A percentile compares a stretch with the other conserved stretches of the same genome.
Conservation (phyloP, 805 yeast genomes). For the Lachancea dasiensis region DNA sequence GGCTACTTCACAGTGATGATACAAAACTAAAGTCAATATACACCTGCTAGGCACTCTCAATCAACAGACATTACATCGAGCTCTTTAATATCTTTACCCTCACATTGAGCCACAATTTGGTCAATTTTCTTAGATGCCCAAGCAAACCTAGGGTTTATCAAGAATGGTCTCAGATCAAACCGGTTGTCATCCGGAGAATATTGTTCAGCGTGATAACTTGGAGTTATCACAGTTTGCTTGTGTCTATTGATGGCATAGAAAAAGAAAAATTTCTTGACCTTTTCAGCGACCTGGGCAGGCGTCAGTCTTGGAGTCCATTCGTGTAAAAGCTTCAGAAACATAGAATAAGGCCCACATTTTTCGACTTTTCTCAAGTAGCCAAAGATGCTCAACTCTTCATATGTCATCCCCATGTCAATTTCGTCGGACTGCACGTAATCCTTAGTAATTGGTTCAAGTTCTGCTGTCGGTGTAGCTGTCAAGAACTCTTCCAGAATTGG, state of each 20-base stretch:
- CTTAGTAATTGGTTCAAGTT: constrained; percentile 91
- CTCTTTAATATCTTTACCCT: constrained; percentile 29
- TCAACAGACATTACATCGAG: constrained; percentile 31
- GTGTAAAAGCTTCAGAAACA: constrained; percentile 85
- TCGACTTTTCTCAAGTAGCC: constrained; percentile 88
- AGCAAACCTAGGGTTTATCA: constrained; percentile 81
- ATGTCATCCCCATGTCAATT: constrained; percentile 97
- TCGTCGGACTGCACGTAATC: constrained; percentile 94
- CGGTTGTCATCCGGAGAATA: constrained; percentile 98
- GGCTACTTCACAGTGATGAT: neutral
- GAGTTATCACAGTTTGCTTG: constrained; percentile 96
- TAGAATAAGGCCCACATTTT: constrained; percentile 93
- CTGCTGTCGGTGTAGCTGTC: constrained; percentile 96
- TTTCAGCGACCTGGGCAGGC: constrained; percentile 81
- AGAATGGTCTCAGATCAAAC: constrained; percentile 92
- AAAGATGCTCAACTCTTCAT: constrained; percentile 85
- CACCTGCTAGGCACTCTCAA: constrained; percentile 11
- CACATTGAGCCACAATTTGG: constrained; percentile 56
- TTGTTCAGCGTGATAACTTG: constrained; percentile 95
- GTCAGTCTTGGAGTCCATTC: constrained; percentile 85
- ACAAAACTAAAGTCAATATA: neutral
- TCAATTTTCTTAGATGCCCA: constrained; percentile 91
- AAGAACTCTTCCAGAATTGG: constrained; percentile 76
- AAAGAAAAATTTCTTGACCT: constrained; percentile 88
- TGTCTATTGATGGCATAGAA: constrained; percentile 94